Evolutionary conservation across 768 basidiomycete species (phyloP), one percentile per base, ranked within the genome.

Genomic region (Nidularia pulvinata): DNA sequence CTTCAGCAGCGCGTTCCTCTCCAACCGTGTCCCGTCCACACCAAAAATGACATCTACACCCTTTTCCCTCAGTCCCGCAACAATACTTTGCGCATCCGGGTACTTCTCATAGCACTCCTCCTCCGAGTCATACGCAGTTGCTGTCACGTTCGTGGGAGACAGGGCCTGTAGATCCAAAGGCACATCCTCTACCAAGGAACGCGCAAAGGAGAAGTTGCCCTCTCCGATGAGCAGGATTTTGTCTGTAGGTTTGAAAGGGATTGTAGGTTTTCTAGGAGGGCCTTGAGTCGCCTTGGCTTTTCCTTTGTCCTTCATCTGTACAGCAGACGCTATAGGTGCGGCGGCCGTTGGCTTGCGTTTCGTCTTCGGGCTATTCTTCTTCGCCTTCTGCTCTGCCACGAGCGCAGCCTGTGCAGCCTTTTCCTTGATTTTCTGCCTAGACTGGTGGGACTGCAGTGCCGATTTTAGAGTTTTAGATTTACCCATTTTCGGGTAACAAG

Each of bases 121-220:
- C 63, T 95, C 85, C 0, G 82, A 75, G 69, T 98, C 96, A 66
- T 89, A 93, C 0, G 92, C 81, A 1, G 95, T 98, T 5, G 95
- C 91, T 1, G 88, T 83, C 47, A 98, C 66, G 58, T 90, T 91
- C n/a, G 62, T 66, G 0, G 86, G 74, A 0, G 85, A 82, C 2
- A 93, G 70, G 56, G 76, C 69, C 33, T 73, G 74, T 44, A 91
- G 63, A 6, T 70, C 65, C 2, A 78, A 75, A 0, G 83, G 77
- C 11, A 76, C 67, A 54, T 74, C 67, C 10, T 74, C 59, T 30
- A 91, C 69, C 13, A 98, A 77, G 13, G 94, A 86, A 30, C 82
- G 83, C 2, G 94, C 80, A 61, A 92, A 98, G 1, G 95, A 96
- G 63, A 98, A 98, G 67, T 98, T 93, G 9, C 93, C 96, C 75